Percentiles rank a stretch among this genome's conserved stretches.
phyloP scores from a whole-genome alignment of 2,329 filamentous ascomycete species.

The Fusarium xyrophilum region DNA sequence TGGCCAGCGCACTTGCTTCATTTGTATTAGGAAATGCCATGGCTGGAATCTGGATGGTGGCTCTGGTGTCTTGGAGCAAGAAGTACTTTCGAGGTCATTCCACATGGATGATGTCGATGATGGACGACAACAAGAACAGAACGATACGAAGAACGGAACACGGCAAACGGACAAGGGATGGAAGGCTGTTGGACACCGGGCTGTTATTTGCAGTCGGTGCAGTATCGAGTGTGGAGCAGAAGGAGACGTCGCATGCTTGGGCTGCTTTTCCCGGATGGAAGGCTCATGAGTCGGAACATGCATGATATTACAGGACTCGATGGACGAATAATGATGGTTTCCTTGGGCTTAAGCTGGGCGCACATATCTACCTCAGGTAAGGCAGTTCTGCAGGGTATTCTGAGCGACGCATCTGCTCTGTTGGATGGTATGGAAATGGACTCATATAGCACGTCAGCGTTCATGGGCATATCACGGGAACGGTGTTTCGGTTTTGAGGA shows the following conservation, averaged over 20 bases:
- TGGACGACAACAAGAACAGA: constrained; percentile 7
- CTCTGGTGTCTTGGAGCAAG: constrained; percentile 43
- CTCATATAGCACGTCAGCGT: constrained; percentile 6
- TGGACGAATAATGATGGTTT: constrained; percentile 31
- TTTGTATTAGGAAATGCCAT: constrained; percentile 71
- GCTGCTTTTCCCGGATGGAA: constrained; percentile 61
- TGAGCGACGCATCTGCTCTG: neutral
- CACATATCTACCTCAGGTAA: neutral
- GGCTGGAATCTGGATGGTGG: constrained; percentile 50
- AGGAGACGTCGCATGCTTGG: constrained; percentile 71
- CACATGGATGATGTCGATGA: constrained; percentile 59
- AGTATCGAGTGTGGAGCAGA: constrained; percentile 70
- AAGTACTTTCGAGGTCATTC: constrained; percentile 54
- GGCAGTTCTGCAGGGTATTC: neutral
- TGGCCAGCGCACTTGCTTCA: constrained; percentile 67
- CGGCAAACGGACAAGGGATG: constrained; percentile 44
- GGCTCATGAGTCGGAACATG: constrained; percentile 36
- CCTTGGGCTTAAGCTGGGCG: constrained; percentile 7
- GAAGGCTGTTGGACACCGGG: constrained; percentile 54
- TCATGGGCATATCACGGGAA: constrained; percentile 24
- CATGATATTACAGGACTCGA: constrained; percentile 5
- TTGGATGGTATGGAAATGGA: constrained; percentile 4
- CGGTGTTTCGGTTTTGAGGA: constrained; percentile 31
- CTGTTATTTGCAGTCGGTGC: constrained; percentile 70
- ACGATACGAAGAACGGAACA: constrained; percentile 10